Conservation (phyloP, 768 basidiomycete genomes). For the Inosperma sp. region DNA sequence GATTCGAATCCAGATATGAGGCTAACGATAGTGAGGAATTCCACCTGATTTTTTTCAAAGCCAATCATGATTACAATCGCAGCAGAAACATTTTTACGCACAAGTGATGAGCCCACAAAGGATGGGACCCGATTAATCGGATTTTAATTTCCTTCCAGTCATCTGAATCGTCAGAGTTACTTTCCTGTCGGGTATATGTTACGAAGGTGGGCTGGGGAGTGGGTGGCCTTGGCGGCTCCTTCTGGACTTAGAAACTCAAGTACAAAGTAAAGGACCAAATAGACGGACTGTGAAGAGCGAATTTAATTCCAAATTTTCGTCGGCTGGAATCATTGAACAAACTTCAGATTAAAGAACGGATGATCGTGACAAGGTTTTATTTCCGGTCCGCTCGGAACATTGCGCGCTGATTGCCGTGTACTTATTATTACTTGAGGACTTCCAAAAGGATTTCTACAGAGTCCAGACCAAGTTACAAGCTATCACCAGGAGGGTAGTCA, state of each 20-base stretch:
- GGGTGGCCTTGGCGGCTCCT: slow-evolving; percentile 67
- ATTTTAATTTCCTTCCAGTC: slow-evolving; percentile 50
- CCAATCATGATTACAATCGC: neutral
- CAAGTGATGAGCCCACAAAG: slow-evolving; percentile 81
- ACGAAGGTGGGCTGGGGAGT: slow-evolving; percentile 57
- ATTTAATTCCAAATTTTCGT: slow-evolving; percentile 36
- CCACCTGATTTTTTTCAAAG: slow-evolving; percentile 57
- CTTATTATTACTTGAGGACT: no score
- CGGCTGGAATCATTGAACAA: slow-evolving; percentile 28
- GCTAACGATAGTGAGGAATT: slow-evolving; percentile 75
- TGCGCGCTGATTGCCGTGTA: no score
- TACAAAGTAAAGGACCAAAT: neutral
- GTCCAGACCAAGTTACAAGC: no score
- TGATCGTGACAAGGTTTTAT: no score
- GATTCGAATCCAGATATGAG: slow-evolving; percentile 56
- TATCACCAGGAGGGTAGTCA: no score
- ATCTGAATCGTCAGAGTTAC: slow-evolving; percentile 2
- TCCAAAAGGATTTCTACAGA: no score
- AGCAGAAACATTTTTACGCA: slow-evolving; percentile 26
- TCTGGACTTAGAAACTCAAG: slow-evolving; percentile 15
- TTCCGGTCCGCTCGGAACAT: no score
- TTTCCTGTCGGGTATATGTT: slow-evolving; percentile 41
- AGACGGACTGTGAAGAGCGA: slow-evolving; percentile 46
- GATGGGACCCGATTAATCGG: slow-evolving; percentile 71
- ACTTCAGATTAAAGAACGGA: no score